Evolutionary conservation across 257 asterid genomes (phyloP), one percentile per base, ranked within the genome.

Genomic region (Jacaranda copaia): DNA sequence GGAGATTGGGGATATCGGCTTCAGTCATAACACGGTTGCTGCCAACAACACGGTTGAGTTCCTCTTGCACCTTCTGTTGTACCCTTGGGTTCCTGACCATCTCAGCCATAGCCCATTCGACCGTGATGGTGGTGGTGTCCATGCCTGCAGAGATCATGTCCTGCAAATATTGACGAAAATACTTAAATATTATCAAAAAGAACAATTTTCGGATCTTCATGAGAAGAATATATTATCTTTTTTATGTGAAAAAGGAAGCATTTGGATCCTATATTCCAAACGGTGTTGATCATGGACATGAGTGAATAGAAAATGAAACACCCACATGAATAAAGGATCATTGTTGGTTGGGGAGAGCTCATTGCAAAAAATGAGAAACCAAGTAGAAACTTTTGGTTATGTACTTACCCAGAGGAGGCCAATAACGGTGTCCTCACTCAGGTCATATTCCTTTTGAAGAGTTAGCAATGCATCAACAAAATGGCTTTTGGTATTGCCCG

Each of bases 81-180:
- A 93, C 98, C 69, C 96, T 79, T 0, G 96, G 97, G 82, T 89
- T 93, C 78, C 87, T 77, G 0, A 93, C 93, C 71, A 93, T 72
- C 88, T 91, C 98, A 0, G 97, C 95, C 85, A 93, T 51, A 1
- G 88, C 93, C 98, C 98, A 93, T 43, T 93, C 98, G 3, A 82
- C 94, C 1, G 92, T 82, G 57, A 92, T 93, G 18, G 97, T 78
- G 64, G 91, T 81, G 1, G 98, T 93, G 86, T 93, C 98, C 93
- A 90, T 91, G 51, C 97, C 98, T 0, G 98, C 98, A 1, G 96
- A 81, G 73, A 93, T 88, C 98, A 90, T 91, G 55, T 93, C 96
- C 97, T 93, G 88, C 81, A 84, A 38, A 63, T 64, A 9, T 64
- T n/a, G 14, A 18, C 6, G 38, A 38, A 18, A 51, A n/a, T 39